phyloP scores from a whole-genome alignment of 768 basidiomycete species.

The Rhizopogon rudus region DNA sequence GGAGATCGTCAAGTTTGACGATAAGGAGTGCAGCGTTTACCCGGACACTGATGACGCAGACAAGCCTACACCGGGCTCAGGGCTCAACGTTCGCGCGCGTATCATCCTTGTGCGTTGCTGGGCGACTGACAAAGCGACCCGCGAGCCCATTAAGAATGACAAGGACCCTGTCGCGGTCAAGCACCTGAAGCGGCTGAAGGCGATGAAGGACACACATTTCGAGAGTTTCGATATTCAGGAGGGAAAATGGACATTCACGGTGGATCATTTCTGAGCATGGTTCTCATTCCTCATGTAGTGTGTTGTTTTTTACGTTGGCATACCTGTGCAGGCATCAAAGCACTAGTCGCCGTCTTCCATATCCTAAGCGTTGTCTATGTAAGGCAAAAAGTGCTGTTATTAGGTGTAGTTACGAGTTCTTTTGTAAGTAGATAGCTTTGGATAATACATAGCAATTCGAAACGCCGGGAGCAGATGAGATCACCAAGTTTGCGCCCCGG shows the following conservation, averaged over 20 bases:
- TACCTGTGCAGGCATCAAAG: not conserved
- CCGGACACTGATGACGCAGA: slow-evolving; percentile 83
- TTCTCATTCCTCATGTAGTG: not conserved
- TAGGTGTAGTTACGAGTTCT: slow-evolving; percentile 12
- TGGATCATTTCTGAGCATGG: slow-evolving; percentile 76
- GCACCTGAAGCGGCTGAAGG: slow-evolving; percentile 76
- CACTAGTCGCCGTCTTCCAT: not conserved
- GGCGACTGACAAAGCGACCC: slow-evolving; percentile 86
- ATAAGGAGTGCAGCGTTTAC: slow-evolving; percentile 92
- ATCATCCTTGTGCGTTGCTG: slow-evolving; percentile 80
- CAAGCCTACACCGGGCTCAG: slow-evolving; percentile 79
- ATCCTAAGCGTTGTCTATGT: not conserved
- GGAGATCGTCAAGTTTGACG: slow-evolving; percentile 82
- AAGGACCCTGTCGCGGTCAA: slow-evolving; percentile 63
- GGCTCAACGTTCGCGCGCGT: slow-evolving; percentile 83
- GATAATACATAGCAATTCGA: slow-evolving; percentile 2
- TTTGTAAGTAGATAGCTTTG: slow-evolving; percentile 13
- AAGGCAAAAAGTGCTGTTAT: slow-evolving; percentile 1
- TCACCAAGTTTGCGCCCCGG: no score
- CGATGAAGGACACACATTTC: slow-evolving; percentile 83
- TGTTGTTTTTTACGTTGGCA: not conserved
- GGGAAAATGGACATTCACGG: slow-evolving; percentile 92
- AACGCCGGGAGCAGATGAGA: not conserved
- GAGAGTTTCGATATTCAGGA: slow-evolving; percentile 72
- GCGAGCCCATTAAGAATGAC: slow-evolving; percentile 84